A percentile compares a stretch with the other conserved stretches of the same genome.
Conservation (phyloP, 345 rosid genomes). For the Eucalyptus sideroxylon region DNA sequence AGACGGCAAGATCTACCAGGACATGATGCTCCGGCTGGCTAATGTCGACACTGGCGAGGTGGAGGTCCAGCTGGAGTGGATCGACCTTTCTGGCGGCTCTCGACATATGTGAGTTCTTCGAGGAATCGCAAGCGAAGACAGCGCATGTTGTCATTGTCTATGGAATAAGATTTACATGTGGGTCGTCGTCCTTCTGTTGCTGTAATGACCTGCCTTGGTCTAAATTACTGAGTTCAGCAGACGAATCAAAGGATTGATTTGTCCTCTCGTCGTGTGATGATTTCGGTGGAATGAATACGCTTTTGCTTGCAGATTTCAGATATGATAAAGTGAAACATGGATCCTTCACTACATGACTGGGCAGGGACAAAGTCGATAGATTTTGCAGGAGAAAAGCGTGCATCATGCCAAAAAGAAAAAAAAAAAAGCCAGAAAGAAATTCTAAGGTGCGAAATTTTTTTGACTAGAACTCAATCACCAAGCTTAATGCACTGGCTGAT, state of each 20-base stretch:
- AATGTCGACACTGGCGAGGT: constrained; percentile 62
- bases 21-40: constrained; percentile 38
- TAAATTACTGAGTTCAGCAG: not conserved
- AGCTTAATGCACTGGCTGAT: not conserved
- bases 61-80: constrained; percentile 60
- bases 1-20: constrained; percentile 42
- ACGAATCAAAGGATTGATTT: not conserved
- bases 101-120: not conserved
- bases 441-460: not conserved
- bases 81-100: constrained; percentile 19
- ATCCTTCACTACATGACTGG: not conserved
- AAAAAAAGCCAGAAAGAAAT: not conserved
- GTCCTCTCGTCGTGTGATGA: not conserved
- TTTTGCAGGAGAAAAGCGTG: not conserved
- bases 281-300: not conserved
- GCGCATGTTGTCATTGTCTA: not conserved
- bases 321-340: not conserved
- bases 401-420: not conserved
- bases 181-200: not conserved
- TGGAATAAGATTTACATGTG: not conserved
- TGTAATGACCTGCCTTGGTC: not conserved
- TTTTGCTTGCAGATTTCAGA: not conserved
- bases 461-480: not conserved
- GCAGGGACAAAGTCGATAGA: not conserved
- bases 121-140: not conserved